Base-by-base conservation (phyloP, 2,329 filamentous ascomycete species). In the Aspergillus tanneri region DNA sequence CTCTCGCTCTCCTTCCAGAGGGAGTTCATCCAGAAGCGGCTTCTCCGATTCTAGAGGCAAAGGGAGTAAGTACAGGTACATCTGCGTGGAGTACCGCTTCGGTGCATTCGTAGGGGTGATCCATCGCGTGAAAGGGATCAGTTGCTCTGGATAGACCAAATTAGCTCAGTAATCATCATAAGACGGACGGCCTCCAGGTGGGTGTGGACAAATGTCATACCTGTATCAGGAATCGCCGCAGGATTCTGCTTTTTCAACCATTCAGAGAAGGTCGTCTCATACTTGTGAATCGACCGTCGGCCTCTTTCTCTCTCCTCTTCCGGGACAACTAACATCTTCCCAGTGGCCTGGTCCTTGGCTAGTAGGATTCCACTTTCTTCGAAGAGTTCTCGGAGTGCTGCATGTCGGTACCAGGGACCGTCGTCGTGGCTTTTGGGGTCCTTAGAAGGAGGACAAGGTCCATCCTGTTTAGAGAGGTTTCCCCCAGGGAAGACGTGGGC, bases 401-500 rank as follows among this genome's bases (percentile, higher is more conserved):
- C 90, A 27, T 88, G 71, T n/a, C 90, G 78, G 64, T 96, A 96
- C 3, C 83, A 79, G 0, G 76, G 72, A 1, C 83, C 83, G 65
- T 96, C 91, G 9, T 75, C 68, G 60, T 96, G 90, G 10, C 85
- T 74, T 8, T 70, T 72, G 0, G 74, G 68, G 22, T 82, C 75
- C 12, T 77, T 76, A 0, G 70, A 63, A 0, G 70, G 69, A 1
- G 82, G 77, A 10, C 78, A 72, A 16, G 68, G 59, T 24, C 88
- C 90, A 59, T 97, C 92, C 61, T 96, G 89, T 16, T 81, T 80
- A 0, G 81, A 69, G 10, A 90, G 86, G 18, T 96, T 78, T 5
- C 93, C 93, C 25, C 93, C 93, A 0, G 93, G 92, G 58, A 99
- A 99, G 52, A 99, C 93, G 64, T 97, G 90, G 0, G 92, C 93